phyloP scores from a whole-genome alignment of 2,329 filamentous ascomycete species.

The Fonsecaea nubica region DNA sequence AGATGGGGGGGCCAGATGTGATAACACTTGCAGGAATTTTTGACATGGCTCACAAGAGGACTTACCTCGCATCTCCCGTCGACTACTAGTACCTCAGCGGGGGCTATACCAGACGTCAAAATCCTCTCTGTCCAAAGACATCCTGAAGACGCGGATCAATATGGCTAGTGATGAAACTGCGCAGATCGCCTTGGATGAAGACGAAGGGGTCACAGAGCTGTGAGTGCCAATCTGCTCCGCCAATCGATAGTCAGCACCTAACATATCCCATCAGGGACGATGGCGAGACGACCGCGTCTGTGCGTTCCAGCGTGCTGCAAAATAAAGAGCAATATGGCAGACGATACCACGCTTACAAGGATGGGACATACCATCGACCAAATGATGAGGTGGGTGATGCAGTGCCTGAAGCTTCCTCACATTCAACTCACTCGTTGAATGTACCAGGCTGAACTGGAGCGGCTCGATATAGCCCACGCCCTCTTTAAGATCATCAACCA shows the following conservation, averaged over 20 bases:
- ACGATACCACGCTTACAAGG: slow-evolving; percentile 10
- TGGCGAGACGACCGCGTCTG: background rate
- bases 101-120: background rate
- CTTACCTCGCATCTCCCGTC: background rate
- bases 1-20: background rate
- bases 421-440: background rate
- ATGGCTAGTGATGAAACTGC: background rate
- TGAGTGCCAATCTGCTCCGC: background rate
- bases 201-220: slow-evolving; percentile 2
- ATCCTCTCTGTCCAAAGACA: background rate
- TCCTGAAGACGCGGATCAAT: background rate
- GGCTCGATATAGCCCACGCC: slow-evolving; percentile 46
- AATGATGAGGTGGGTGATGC: slow-evolving; percentile 4
- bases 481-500: slow-evolving; percentile 19
- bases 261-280: background rate
- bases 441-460: slow-evolving; percentile 44
- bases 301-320: background rate
- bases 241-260: background rate
- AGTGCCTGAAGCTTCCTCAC: background rate
- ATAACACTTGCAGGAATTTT: background rate
- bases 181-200: background rate
- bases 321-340: background rate
- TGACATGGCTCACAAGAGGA: background rate
- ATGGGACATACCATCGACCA: slow-evolving; percentile 6
- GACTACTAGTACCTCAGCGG: background rate